Conservation (phyloP, 2,329 filamentous ascomycete species). For the Botrytis deweyae region DNA sequence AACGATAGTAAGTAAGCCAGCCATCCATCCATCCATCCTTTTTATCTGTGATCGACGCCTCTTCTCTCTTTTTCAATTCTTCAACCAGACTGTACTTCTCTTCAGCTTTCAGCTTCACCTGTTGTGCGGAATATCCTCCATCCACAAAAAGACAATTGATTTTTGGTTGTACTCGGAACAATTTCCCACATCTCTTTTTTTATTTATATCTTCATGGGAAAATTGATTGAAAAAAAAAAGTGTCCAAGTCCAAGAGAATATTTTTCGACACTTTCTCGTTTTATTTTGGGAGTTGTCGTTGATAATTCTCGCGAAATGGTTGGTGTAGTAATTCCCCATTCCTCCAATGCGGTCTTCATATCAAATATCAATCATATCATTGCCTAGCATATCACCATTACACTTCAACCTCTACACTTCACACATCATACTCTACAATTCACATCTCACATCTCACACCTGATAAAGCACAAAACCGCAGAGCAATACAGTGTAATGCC, state of each 20-base stretch:
- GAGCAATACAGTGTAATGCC: conserved; percentile 20
- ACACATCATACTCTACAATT: background rate
- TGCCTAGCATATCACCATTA: background rate
- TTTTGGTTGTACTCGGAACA: background rate
- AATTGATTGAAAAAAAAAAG: background rate
- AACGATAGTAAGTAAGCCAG: conserved; percentile 34
- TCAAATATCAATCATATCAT: background rate
- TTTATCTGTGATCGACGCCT: background rate
- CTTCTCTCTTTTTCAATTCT: background rate
- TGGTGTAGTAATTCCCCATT: conserved; percentile 20
- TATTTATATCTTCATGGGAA: background rate
- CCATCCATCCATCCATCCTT: background rate
- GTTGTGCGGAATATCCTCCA: background rate
- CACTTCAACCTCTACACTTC: background rate
- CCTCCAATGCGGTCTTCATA: conserved; percentile 13
- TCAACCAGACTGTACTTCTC: conserved; percentile 11
- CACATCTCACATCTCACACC: background rate
- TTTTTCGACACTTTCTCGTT: background rate
- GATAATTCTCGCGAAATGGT: conserved; percentile 17
- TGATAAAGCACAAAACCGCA: background rate
- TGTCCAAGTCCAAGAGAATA: conserved; percentile 4
- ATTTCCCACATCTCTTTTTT: conserved; percentile 5
- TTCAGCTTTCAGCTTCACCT: background rate
- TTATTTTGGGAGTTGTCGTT: background rate
- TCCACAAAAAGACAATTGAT: background rate